These are phyloP conservation scores for Diaporthe sp. DNA, from an alignment of 2,329 filamentous ascomycete genomes.

Conservation along the genomic window DNA sequence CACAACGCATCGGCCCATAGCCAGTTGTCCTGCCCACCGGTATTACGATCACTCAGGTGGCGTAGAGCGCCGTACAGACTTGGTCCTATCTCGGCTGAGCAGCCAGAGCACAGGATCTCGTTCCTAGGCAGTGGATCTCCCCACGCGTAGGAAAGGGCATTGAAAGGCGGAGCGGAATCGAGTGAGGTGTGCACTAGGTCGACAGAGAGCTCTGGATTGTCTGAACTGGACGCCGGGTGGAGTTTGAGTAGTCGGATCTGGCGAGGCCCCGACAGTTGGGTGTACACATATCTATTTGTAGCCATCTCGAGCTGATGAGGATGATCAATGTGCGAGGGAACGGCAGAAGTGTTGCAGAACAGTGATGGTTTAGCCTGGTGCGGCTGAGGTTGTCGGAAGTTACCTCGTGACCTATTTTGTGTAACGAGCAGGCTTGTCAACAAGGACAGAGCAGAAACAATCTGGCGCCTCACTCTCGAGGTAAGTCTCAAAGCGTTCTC, in stretches of 20 bases:
- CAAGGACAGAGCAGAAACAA: too few species aligned
- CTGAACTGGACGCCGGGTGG: neutral
- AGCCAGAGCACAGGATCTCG: neutral
- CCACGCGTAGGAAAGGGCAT: neutral
- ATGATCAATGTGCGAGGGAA: neutral
- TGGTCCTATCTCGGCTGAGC: neutral
- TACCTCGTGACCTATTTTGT: too few species aligned
- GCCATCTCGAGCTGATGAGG: neutral
- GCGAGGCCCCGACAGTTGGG: neutral
- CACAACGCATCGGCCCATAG: slow-evolving; percentile 32
- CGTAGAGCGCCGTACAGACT: neutral
- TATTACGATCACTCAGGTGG: neutral
- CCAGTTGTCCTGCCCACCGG: neutral
- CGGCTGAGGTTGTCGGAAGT: too few species aligned
- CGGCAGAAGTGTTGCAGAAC: neutral
- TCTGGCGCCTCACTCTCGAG: too few species aligned
- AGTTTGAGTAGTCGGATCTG: neutral
- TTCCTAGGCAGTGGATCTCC: neutral
- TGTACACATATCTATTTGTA: neutral
- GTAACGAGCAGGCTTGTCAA: too few species aligned
- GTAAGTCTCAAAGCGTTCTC: too few species aligned
- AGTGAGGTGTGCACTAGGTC: neutral
- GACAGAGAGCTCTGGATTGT: neutral
- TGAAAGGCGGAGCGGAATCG: neutral
- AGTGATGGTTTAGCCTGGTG: too few species aligned